A percentile compares a stretch with the other conserved stretches of the same genome.
phyloP scores from a whole-genome alignment of 2,329 filamentous ascomycete genomes.

The Aspergillus neotritici region DNA sequence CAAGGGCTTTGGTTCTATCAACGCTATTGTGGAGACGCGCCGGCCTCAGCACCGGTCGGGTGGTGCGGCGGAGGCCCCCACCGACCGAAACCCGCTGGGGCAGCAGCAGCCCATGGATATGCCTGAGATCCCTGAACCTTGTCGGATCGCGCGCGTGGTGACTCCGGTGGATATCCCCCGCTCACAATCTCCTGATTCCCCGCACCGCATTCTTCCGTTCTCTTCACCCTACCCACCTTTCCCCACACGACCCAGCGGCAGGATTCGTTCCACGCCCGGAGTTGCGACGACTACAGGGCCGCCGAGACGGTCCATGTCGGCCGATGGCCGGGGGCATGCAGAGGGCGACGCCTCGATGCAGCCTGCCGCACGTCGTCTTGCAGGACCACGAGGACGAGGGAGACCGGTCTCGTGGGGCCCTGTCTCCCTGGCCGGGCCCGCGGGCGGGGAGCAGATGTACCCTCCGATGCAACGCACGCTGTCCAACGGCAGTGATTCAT shows the following conservation, averaged over 20 bases:
- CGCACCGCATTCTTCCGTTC: conserved; percentile 11
- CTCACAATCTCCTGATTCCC: conserved; percentile 16
- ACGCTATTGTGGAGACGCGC: conserved; percentile 37
- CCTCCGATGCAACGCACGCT: conserved; percentile 41
- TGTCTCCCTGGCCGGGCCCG: conserved; percentile 6
- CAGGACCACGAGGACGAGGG: conserved; percentile 3
- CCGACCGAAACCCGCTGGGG: background rate
- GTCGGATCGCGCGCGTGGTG: conserved; percentile 16
- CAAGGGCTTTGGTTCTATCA: conserved; percentile 46
- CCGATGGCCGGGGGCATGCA: conserved; percentile 8
- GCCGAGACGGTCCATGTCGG: conserved; percentile 15
- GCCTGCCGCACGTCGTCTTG: background rate
- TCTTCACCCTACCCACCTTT: conserved; percentile 16
- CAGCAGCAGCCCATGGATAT: background rate
- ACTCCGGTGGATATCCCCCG: conserved; percentile 16
- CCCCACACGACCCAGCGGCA: conserved; percentile 1
- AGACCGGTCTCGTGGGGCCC: conserved; percentile 22
- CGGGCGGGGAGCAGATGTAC: no score
- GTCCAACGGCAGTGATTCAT: conserved; percentile 62
- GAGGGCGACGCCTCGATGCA: conserved; percentile 1
- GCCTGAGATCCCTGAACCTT: conserved; percentile 11
- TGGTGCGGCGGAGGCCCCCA: background rate
- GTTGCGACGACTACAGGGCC: conserved; percentile 10
- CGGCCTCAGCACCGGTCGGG: background rate
- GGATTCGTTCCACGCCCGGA: background rate